Base-by-base conservation (phyloP, 768 basidiomycete species). In the Gelatoporia subvermispora region DNA sequence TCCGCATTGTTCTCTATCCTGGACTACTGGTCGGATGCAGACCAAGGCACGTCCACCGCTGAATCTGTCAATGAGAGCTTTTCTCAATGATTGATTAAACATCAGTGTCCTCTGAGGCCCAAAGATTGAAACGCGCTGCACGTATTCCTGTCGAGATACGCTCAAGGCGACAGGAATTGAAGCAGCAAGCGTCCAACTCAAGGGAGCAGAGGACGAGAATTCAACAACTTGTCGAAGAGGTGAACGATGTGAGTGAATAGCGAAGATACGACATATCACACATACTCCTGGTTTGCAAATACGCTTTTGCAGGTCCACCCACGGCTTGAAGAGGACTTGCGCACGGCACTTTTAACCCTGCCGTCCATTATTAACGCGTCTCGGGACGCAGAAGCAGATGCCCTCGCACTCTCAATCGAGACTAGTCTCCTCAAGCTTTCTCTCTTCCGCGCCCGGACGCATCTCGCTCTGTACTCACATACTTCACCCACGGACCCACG, bases 351-450 rank as follows among this genome's bases (percentile, higher is more conserved):
- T 21, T 28, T 55, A 3, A 63, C 49, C 2, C 55, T 71, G 53
- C 56, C 67, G 52, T 47, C 67, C 39, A 39, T 62, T 34, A 57
- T 69, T 36, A 55, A 56, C 47, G 52, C 60, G 2, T 54, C 64
- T 28, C 68, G 65, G 18, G 49, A 61, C 2, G 73, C 75, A 3
- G 59, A 63, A 0, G 60, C 67, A 37, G 73, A 74, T 37, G 65
- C 76, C 35, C 57, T 72, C 16, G 67, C 72, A 7, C 65, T 72
- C n/a, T 68, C 64, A 1, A 71, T 78, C 35, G 77, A 81, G 55
- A 60, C 70, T 3, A 68, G 69, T 2, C 63, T 79, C 9, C 68
- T 77, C 52, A 78, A 76, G 56, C 65, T 79, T 8, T 73, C 73
- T 2, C 64, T 77, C 9, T 51, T 75, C n/a, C 68, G 70, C 24